Evolutionary conservation across 2,329 filamentous ascomycete genomes (phyloP).

Genomic region (Xylaria arbuscula): DNA sequence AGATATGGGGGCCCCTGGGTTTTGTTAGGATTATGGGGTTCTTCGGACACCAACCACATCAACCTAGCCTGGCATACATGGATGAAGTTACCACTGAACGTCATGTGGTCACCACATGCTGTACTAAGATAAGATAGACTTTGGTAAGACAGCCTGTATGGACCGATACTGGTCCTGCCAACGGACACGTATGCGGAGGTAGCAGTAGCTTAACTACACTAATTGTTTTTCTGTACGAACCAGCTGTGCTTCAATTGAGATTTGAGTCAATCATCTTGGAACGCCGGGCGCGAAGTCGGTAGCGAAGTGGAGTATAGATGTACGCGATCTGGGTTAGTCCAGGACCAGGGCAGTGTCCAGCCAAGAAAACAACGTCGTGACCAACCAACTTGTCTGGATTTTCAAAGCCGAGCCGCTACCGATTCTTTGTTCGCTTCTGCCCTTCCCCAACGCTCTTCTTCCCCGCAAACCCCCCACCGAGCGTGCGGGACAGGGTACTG

Average conservation of each 20-base stretch:
- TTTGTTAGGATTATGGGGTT: constrained; percentile 20
- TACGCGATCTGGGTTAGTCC: not conserved
- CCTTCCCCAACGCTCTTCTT: constrained; percentile 21
- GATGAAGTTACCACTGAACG: constrained; percentile 15
- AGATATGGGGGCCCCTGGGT: constrained; percentile 20
- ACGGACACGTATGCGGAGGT: constrained; percentile 2
- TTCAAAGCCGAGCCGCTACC: constrained; percentile 21
- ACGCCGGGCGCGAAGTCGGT: not conserved
- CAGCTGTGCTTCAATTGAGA: not conserved
- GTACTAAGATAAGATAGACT: constrained; percentile 4
- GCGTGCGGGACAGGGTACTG: constrained; percentile 12
- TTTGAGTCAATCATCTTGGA: constrained; percentile 1
- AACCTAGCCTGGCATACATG: constrained; percentile 22
- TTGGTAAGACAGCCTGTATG: not conserved
- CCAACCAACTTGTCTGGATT: constrained; percentile 25
- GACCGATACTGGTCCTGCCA: not conserved
- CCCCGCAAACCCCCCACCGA: constrained; percentile 34
- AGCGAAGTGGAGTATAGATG: not conserved
- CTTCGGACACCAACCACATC: constrained; percentile 30
- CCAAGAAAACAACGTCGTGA: constrained; percentile 27
- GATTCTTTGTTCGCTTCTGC: constrained; percentile 4
- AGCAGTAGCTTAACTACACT: not conserved
- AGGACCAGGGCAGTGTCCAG: constrained; percentile 4
- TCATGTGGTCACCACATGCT: constrained; percentile 21
- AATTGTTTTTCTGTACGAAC: not conserved